A percentile compares a stretch with the other conserved stretches of the same genome.
Conservation (phyloP, 208 protist genomes). For the Angomonas ambiguus region DNA sequence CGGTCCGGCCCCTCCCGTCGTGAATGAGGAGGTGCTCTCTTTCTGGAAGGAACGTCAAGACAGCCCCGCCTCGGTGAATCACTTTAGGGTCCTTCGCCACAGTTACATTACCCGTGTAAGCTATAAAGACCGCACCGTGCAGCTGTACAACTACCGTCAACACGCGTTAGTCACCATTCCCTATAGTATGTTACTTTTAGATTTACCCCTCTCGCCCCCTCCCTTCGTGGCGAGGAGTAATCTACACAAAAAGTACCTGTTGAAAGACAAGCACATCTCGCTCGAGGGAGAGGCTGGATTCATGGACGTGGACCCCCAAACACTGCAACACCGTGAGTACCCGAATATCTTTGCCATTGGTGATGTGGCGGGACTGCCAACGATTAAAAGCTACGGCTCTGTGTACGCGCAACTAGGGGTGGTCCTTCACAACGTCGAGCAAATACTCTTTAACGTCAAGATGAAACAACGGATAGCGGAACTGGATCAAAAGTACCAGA, state of each 20-base stretch:
- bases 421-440: slow-evolving; percentile 74
- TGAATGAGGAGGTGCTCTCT: slow-evolving; percentile 41
- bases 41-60: slow-evolving; percentile 55
- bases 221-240: slow-evolving; percentile 64
- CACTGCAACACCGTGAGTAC: slow-evolving; percentile 67
- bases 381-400: slow-evolving; percentile 76
- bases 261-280: not conserved
- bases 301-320: slow-evolving; percentile 66
- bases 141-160: slow-evolving; percentile 70
- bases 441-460: slow-evolving; percentile 30
- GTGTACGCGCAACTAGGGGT: slow-evolving; percentile 75
- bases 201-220: slow-evolving; percentile 70
- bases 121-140: slow-evolving; percentile 25
- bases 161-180: slow-evolving; percentile 39
- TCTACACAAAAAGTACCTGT: slow-evolving; percentile 26
- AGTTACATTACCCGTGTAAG: slow-evolving; percentile 57
- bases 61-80: not conserved
- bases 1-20: slow-evolving; percentile 36
- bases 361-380: slow-evolving; percentile 76
- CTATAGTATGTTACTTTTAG: slow-evolving; percentile 64
- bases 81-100: slow-evolving; percentile 36
- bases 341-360: slow-evolving; percentile 80
- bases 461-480: slow-evolving; percentile 2
- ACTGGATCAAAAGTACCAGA: not conserved
- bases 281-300: slow-evolving; percentile 51